Conservation (phyloP, 164 flowering plant genomes). For the Chimonanthus salicifolius region DNA sequence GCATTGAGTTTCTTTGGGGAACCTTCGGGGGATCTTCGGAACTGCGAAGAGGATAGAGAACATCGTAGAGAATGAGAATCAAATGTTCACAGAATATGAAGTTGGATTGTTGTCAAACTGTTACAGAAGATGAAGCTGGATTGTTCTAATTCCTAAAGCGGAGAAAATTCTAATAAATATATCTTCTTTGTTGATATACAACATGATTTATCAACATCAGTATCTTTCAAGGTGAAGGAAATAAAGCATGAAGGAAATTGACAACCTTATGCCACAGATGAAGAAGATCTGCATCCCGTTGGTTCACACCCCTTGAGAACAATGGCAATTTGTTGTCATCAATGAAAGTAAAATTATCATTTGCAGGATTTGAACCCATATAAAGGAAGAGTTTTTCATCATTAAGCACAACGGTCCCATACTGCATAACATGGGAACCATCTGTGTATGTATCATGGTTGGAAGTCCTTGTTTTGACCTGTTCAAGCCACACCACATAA, state of each 20-base stretch:
- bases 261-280: conserved; percentile 69
- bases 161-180: no score
- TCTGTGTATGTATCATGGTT: conserved; percentile 54
- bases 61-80: neutral
- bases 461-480: conserved; percentile 82
- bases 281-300: conserved; percentile 84
- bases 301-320: conserved; percentile 53
- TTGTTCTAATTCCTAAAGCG: no score
- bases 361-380: conserved; percentile 80
- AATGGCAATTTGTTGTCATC: conserved; percentile 22
- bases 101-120: neutral
- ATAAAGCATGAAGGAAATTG: no score
- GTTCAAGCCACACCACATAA: neutral
- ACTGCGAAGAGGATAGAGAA: conserved; percentile 29
- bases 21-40: conserved; percentile 31
- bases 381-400: conserved; percentile 64
- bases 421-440: conserved; percentile 97
- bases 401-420: conserved; percentile 65
- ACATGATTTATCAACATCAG: no score
- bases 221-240: no score
- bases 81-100: neutral
- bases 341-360: conserved; percentile 29
- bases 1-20: conserved; percentile 37
- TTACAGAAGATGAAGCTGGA: no score
- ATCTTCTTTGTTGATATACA: no score